These are phyloP conservation scores for Phytophthora sansomeana DNA, from an alignment of 352 stramenopile species.

Conservation along the genomic window DNA sequence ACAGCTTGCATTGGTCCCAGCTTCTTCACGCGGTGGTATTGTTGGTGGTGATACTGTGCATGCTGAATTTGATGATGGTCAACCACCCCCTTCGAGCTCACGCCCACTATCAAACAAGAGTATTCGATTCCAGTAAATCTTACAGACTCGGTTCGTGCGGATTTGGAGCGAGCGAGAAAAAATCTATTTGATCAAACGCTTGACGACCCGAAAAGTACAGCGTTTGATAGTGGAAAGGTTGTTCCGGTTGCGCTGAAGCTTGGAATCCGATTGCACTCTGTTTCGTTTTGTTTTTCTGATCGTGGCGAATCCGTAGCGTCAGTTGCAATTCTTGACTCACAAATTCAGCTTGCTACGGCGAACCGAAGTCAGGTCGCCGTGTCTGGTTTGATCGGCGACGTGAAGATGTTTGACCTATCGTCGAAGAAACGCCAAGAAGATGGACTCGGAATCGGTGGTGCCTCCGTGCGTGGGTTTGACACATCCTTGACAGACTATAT, in stretches of 20 bases:
- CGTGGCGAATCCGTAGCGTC: constrained; percentile 71
- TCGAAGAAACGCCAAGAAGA: constrained; percentile 45
- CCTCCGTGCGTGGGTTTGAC: constrained; percentile 18
- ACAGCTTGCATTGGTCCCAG: constrained; percentile 48
- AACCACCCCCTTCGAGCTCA: constrained; percentile 69
- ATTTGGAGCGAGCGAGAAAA: constrained; percentile 82
- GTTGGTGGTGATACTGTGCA: constrained; percentile 20
- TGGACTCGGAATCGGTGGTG: constrained; percentile 29
- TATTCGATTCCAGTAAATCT: constrained; percentile 77
- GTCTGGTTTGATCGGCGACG: constrained; percentile 60
- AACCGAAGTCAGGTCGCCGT: constrained; percentile 44
- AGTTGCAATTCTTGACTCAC: constrained; percentile 67
- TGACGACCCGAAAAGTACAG: constrained; percentile 7
- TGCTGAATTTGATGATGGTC: constrained; percentile 30
- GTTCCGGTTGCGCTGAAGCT: constrained; percentile 47
- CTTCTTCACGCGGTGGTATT: constrained; percentile 23
- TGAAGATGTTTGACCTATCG: constrained; percentile 79
- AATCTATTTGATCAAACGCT: constrained; percentile 51
- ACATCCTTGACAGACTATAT: constrained; percentile 41
- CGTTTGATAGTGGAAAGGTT: constrained; percentile 7
- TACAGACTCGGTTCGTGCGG: constrained; percentile 80
- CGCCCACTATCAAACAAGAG: constrained; percentile 68
- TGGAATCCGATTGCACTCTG: constrained; percentile 65
- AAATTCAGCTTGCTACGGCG: constrained; percentile 43
- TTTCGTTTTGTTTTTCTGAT: constrained; percentile 84